phyloP scores from a whole-genome alignment of 2,329 filamentous ascomycete genomes.

The Xylaria digitata region DNA sequence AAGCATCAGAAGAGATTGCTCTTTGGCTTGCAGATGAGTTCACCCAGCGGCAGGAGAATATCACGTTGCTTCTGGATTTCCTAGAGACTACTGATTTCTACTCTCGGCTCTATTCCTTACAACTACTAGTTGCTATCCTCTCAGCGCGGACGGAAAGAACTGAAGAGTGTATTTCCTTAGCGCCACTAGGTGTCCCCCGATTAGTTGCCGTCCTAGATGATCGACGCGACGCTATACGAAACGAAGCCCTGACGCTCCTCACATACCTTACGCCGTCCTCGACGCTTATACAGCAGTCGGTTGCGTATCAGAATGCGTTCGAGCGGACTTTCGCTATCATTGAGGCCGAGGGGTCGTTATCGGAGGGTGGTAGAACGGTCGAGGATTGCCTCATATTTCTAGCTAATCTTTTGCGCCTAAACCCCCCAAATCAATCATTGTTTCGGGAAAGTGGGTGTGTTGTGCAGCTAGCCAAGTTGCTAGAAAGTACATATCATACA shows the following conservation, averaged over 20 bases:
- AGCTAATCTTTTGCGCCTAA: constrained; percentile 87
- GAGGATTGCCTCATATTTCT: constrained; percentile 94
- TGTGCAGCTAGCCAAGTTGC: constrained; percentile 74
- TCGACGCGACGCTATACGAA: constrained; percentile 84
- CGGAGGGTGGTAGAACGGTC: constrained; percentile 84
- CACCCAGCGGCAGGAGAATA: constrained; percentile 96
- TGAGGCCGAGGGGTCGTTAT: constrained; percentile 81
- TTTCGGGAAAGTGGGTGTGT: constrained; percentile 93
- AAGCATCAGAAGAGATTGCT: constrained; percentile 95
- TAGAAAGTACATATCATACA: constrained; percentile 69
- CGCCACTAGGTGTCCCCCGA: constrained; percentile 87
- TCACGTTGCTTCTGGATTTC: constrained; percentile 88
- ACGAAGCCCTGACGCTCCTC: constrained; percentile 86
- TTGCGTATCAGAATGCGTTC: constrained; percentile 95
- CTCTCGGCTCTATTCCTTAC: constrained; percentile 88
- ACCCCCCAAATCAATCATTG: constrained; percentile 90
- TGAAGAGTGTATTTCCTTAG: constrained; percentile 92
- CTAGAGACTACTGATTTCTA: constrained; percentile 90
- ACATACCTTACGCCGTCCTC: constrained; percentile 90
- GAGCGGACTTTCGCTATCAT: constrained; percentile 87
- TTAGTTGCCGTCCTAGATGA: constrained; percentile 89
- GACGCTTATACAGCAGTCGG: constrained; percentile 90
- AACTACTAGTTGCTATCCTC: constrained; percentile 87
- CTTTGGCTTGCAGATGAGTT: constrained; percentile 98
- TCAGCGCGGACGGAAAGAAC: constrained; percentile 88